These are phyloP conservation scores for Colletotrichum sp. DNA, from an alignment of 2,329 filamentous ascomycete species.

Conservation along the genomic window DNA sequence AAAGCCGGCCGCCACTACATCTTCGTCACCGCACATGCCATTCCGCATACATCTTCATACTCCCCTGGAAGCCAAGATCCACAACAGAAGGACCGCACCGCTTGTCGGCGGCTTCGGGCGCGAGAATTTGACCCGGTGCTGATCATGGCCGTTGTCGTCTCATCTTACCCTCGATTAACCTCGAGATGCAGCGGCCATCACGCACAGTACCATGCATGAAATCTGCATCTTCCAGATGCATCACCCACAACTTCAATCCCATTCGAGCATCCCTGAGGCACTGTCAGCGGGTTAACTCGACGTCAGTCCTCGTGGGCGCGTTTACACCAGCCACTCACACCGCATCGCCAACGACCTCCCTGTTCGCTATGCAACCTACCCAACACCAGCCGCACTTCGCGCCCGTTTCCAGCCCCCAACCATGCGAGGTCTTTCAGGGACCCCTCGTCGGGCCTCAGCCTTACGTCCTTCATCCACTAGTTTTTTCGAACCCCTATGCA, in stretches of 20 bases:
- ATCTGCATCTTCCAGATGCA: conserved; percentile 10
- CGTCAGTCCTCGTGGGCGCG: conserved; percentile 11
- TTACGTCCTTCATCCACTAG: conserved; percentile 18
- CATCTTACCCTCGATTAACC: background rate
- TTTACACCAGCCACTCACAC: conserved; percentile 2
- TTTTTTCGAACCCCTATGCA: background rate
- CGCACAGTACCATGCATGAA: conserved; percentile 8
- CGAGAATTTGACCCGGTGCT: conserved; percentile 6
- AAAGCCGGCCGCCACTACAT: background rate
- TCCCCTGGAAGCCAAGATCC: background rate
- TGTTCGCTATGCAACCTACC: background rate
- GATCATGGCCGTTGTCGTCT: background rate
- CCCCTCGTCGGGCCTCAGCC: conserved; percentile 15
- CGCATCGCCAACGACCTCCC: background rate
- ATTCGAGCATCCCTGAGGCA: background rate
- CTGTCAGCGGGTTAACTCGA: background rate
- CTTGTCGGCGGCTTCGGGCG: background rate
- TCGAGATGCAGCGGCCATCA: conserved; percentile 3
- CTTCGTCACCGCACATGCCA: background rate
- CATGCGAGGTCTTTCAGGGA: conserved; percentile 8
- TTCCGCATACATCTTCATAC: background rate
- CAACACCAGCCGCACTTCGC: background rate
- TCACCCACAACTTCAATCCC: background rate
- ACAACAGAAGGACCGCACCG: background rate
- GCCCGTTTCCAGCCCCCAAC: background rate